Evolutionary conservation across 2,329 filamentous ascomycete genomes (phyloP).

Genomic region (Xylaria sp.): DNA sequence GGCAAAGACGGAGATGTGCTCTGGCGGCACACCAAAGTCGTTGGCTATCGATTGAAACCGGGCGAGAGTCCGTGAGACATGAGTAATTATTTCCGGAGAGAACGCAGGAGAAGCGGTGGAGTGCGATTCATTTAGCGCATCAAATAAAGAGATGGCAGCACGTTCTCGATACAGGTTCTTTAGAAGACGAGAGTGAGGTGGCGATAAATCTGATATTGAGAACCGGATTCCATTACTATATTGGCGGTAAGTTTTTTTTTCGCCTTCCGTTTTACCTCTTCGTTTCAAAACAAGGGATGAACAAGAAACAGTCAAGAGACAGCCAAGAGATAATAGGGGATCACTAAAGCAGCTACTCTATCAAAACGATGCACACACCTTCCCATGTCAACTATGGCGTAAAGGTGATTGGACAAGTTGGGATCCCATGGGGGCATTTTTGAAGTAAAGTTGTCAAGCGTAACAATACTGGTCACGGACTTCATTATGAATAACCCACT

Average conservation of each 20-base stretch:
- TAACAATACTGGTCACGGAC: conserved; percentile 50
- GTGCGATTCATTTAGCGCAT: conserved; percentile 68
- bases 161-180: conserved; percentile 80
- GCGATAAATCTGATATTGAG: conserved; percentile 82
- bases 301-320: no score
- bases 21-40: conserved; percentile 68
- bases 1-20: conserved; percentile 76
- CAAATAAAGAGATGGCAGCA: conserved; percentile 83
- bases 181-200: conserved; percentile 72
- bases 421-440: conserved; percentile 57
- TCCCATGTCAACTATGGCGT: conserved; percentile 66
- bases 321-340: no score
- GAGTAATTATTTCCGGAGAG: conserved; percentile 61
- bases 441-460: conserved; percentile 56
- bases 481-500: conserved; percentile 37
- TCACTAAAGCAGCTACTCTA: not conserved
- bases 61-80: conserved; percentile 70
- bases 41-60: conserved; percentile 75
- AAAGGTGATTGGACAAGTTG: conserved; percentile 54
- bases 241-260: conserved; percentile 11
- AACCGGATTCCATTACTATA: conserved; percentile 89
- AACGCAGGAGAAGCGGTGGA: conserved; percentile 48
- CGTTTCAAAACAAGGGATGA: not conserved
- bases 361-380: conserved; percentile 49
- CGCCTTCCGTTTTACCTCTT: not conserved